Conservation (phyloP, 1,139 yeast genomes). For the Sugiyamaella novakii region DNA sequence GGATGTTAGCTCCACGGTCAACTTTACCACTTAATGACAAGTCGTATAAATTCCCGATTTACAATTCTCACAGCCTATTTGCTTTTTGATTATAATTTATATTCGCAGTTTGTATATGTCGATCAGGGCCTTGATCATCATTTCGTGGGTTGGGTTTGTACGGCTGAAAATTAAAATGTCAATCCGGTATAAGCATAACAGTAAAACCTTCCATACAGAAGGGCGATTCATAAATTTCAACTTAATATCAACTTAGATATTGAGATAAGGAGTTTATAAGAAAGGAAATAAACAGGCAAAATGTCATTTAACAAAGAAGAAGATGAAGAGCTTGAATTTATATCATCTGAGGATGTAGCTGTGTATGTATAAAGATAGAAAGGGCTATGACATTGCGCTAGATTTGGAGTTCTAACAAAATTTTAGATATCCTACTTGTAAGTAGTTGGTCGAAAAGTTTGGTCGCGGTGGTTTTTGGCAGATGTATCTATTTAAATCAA, state of each 20-base stretch:
- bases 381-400: neutral
- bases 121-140: constrained; percentile 1
- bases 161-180: no score
- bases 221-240: neutral
- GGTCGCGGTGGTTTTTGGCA: no score
- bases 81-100: no score
- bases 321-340: constrained; percentile 60
- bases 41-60: no score
- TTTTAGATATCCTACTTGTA: constrained; percentile 26
- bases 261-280: no score
- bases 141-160: neutral
- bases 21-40: neutral
- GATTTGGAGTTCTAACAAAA: constrained; percentile 13
- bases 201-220: neutral
- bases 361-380: constrained; percentile 26
- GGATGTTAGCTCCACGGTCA: no score
- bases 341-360: constrained; percentile 62
- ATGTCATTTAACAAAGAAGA: constrained; percentile 54
- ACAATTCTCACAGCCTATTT: no score
- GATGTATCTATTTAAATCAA: neutral
- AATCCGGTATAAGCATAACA: no score
- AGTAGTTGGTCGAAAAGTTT: no score
- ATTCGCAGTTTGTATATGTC: no score
- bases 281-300: no score
- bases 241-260: no score